Evolutionary conservation across 768 basidiomycete species (phyloP).

Genomic region (Paxillus ammoniavirescens): DNA sequence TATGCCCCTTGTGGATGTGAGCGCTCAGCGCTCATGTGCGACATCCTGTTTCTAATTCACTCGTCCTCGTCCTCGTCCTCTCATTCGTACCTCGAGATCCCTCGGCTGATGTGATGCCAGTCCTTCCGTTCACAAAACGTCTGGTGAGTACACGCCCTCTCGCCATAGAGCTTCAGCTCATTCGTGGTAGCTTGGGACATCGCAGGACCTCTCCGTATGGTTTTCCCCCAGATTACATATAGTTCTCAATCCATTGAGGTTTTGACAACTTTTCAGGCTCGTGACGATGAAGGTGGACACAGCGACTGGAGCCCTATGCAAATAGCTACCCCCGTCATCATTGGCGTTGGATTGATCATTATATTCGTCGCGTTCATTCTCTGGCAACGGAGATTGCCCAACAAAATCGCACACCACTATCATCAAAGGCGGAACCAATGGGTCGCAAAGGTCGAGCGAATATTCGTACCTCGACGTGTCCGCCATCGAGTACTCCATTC

Average conservation of each 20-base stretch:
- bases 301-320: conserved; percentile 28
- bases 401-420: conserved; percentile 10
- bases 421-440: conserved; percentile 12
- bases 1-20: conserved; percentile 14
- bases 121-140: conserved; percentile 4
- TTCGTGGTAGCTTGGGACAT: neutral
- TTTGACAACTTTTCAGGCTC: conserved; percentile 12
- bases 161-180: neutral
- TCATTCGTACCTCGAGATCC: neutral
- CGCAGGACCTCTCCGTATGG: conserved; percentile 23
- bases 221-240: neutral
- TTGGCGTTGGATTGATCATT: conserved; percentile 29
- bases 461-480: conserved; percentile 14
- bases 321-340: conserved; percentile 34
- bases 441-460: conserved; percentile 10
- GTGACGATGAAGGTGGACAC: conserved; percentile 1
- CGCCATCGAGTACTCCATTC: conserved; percentile 14
- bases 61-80: neutral
- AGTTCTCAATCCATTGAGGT: neutral
- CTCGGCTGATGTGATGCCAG: conserved; percentile 20
- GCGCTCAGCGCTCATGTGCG: neutral
- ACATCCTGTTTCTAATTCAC: conserved; percentile 11
- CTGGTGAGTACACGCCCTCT: conserved; percentile 10
- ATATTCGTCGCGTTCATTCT: conserved; percentile 21
- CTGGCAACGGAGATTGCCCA: conserved; percentile 19